A percentile compares a stretch with the other conserved stretches of the same genome.
These are phyloP conservation scores for Leccinum subtestaceum DNA, from an alignment of 768 basidiomycete genomes.

Conservation along the genomic window DNA sequence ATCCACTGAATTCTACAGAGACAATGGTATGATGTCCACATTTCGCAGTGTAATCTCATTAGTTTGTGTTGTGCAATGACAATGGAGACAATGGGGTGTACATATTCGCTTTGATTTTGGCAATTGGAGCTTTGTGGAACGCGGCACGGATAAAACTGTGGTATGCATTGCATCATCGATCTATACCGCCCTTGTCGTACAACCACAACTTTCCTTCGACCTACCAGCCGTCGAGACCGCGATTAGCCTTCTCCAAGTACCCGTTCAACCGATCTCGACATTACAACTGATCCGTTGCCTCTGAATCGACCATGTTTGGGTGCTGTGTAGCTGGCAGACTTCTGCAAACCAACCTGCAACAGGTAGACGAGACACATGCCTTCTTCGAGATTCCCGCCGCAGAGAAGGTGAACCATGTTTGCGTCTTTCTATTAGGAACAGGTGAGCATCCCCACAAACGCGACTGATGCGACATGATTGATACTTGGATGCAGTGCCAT, in stretches of 20 bases:
- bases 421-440: conserved; percentile 79
- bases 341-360: conserved; percentile 75
- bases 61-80: neutral
- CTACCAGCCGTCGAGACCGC: neutral
- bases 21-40: neutral
- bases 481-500: conserved; percentile 49
- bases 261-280: neutral
- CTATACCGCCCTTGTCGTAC: conserved; percentile 12
- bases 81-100: neutral
- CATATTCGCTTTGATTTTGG: neutral
- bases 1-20: conserved; percentile 13
- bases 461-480: neutral
- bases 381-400: conserved; percentile 72
- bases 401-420: conserved; percentile 77
- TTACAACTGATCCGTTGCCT: neutral
- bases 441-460: conserved; percentile 42
- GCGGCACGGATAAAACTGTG: neutral
- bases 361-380: conserved; percentile 82
- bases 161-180: conserved; percentile 6
- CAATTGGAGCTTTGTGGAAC: conserved; percentile 6
- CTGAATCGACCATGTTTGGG: conserved; percentile 57
- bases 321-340: conserved; percentile 77
- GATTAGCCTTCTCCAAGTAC: neutral
- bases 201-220: conserved; percentile 7
- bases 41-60: conserved; percentile 7